Evolutionary conservation across 2,329 filamentous ascomycete genomes (phyloP), one percentile per base, ranked within the genome.

Genomic region (Ceratocystis cubensis): DNA sequence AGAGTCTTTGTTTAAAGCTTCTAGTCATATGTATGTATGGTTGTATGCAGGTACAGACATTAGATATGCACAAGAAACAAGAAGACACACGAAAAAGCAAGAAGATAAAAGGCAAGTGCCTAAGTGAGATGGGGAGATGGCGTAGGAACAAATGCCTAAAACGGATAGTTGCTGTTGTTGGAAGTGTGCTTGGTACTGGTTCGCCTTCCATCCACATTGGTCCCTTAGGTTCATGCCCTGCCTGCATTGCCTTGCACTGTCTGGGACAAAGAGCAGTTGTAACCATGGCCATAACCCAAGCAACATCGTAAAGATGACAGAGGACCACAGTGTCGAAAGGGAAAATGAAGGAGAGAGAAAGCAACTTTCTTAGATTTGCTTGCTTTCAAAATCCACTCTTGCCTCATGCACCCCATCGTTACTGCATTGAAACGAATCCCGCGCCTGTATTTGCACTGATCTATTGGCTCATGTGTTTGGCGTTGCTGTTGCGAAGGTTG

Each of bases 401-500:
- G 48, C 48, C 48, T 53, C 15, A 53, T 53, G 48, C 48, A 53
- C 8, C 48, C 37, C 48, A 28, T 59, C 33, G 56, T 37, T 59
- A 20, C n/a, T 37, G 28, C 56, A 59, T 59, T 59, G 53, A 30
- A 59, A 30, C 17, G 53, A 33, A 30, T 59, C 25, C 53, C 28
- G 13, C 53, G 17, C 17, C 6, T 37, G 56, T n/a, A 28, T 28
- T 53, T 59, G 56, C 28, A 59, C 30, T 37, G 56, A 17, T 30
- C 30, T 53, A 37, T 37, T 59, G 56, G 25, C 56, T n/a, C 56
- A 33, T 30, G 30, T 59, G 56, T 37, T 37, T 41, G 37, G 53
- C 28, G 56, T 59, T 59, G 56, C 56, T 59, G 56, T 13, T 59
- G 56, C 22, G 30, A 59, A 59, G 30, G 56, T 59, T 33, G 56